A percentile compares a stretch with the other conserved stretches of the same genome.
These are phyloP conservation scores for Penicillium digitatum DNA, from an alignment of 2,329 filamentous ascomycete genomes.

Conservation along the genomic window DNA sequence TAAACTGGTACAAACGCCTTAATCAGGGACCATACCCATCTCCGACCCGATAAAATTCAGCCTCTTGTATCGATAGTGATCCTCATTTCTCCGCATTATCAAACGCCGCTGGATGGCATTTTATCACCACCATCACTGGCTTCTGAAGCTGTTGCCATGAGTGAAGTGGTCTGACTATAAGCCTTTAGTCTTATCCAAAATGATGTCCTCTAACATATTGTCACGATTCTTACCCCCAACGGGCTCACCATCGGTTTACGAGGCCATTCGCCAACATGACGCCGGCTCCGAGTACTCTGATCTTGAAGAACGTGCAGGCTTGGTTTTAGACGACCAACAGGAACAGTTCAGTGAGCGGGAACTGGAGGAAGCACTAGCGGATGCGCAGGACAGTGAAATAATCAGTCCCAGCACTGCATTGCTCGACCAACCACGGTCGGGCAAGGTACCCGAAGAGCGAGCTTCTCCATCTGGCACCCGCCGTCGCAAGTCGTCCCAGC, in stretches of 20 bases:
- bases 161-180: conserved; percentile 1
- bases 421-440: conserved; percentile 31
- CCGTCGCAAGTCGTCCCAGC: conserved; percentile 29
- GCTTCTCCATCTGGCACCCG: conserved; percentile 21
- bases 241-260: conserved; percentile 48
- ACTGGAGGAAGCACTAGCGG: conserved; percentile 54
- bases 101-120: conserved; percentile 7
- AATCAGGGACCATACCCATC: not conserved
- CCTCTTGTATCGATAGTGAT: not conserved
- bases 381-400: conserved; percentile 49
- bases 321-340: conserved; percentile 48
- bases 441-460: conserved; percentile 15
- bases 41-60: not conserved
- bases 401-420: conserved; percentile 44
- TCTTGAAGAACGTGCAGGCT: conserved; percentile 45
- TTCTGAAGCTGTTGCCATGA: conserved; percentile 16
- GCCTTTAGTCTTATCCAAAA: conserved; percentile 22
- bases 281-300: conserved; percentile 45
- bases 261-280: conserved; percentile 47
- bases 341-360: conserved; percentile 55
- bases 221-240: conserved; percentile 48
- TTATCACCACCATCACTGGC: conserved; percentile 3
- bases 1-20: not conserved
- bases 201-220: conserved; percentile 44
- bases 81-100: conserved; percentile 11